These are phyloP conservation scores for Arthrobotrys iridis DNA, from an alignment of 2,329 filamentous ascomycete genomes.

Conservation along the genomic window DNA sequence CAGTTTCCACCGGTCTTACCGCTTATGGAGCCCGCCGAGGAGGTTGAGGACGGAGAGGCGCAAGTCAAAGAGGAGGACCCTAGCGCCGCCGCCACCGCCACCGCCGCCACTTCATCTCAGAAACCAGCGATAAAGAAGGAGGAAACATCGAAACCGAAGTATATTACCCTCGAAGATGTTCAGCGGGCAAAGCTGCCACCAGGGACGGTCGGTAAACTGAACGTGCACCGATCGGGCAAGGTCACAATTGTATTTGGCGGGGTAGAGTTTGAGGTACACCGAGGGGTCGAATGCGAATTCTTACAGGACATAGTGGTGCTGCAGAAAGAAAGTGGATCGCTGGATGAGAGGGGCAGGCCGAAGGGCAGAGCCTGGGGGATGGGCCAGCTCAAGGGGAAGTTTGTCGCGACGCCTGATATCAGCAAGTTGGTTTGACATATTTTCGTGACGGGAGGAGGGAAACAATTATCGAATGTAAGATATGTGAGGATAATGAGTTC, in stretches of 20 bases:
- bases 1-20: conserved; percentile 58
- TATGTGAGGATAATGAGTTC: conserved; percentile 17
- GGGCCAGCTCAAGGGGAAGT: conserved; percentile 72
- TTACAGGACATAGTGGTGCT: conserved; percentile 69
- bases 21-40: conserved; percentile 39
- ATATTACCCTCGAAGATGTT: conserved; percentile 60
- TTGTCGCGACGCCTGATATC: conserved; percentile 70
- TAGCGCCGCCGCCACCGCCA: conserved; percentile 3
- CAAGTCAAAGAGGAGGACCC: conserved; percentile 32
- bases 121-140: conserved; percentile 13
- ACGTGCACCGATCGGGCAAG: conserved; percentile 71
- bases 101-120: conserved; percentile 24
- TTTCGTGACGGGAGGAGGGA: background rate
- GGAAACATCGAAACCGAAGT: conserved; percentile 40
- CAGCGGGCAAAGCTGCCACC: conserved; percentile 63
- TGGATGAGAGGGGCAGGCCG: conserved; percentile 56
- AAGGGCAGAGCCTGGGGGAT: conserved; percentile 64
- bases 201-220: conserved; percentile 70
- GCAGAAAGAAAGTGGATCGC: conserved; percentile 56
- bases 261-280: conserved; percentile 68
- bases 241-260: conserved; percentile 73
- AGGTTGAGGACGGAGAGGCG: conserved; percentile 24
- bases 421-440: conserved; percentile 35
- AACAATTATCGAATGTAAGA: conserved; percentile 31
- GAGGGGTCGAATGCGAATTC: conserved; percentile 69